phyloP scores from a whole-genome alignment of 2,329 filamentous ascomycete species.

The Phyllosticta citrichinensis region DNA sequence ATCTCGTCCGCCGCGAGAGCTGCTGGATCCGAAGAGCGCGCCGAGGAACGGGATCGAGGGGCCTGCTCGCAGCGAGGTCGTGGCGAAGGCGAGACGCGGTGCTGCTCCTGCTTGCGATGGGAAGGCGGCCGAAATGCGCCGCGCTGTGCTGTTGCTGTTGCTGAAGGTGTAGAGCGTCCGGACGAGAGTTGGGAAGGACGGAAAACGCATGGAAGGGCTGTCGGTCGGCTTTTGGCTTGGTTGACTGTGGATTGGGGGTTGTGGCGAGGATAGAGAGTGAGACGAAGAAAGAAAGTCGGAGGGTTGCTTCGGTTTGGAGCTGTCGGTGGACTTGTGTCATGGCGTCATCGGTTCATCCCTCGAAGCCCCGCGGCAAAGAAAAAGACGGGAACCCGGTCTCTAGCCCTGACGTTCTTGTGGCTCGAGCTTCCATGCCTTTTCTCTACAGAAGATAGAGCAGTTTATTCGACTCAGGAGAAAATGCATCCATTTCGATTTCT shows the following conservation, averaged over 20 bases:
- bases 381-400: not conserved
- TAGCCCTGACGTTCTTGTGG: not conserved
- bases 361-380: not conserved
- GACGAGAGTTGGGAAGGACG: slow-evolving; percentile 26
- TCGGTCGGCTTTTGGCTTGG: not conserved
- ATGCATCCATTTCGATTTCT: no score
- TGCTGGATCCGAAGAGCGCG: slow-evolving; percentile 59
- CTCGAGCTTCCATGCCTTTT: not conserved
- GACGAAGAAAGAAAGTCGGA: not conserved
- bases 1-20: slow-evolving; percentile 9
- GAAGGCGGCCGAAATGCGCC: slow-evolving; percentile 14
- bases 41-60: slow-evolving; percentile 69
- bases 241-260: not conserved
- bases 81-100: slow-evolving; percentile 25
- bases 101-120: slow-evolving; percentile 1
- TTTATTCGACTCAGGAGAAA: no score
- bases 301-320: not conserved
- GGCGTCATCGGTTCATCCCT: not conserved
- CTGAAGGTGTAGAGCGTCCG: slow-evolving; percentile 38
- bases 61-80: slow-evolving; percentile 45
- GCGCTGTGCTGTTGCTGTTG: slow-evolving; percentile 38
- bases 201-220: slow-evolving; percentile 4
- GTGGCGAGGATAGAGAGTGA: not conserved
- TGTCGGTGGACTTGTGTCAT: not conserved
- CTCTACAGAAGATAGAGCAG: no score